Percentiles rank a stretch among this genome's conserved stretches.
Conservation (phyloP, 768 basidiomycete genomes). For the Cubamyces lactineus region DNA sequence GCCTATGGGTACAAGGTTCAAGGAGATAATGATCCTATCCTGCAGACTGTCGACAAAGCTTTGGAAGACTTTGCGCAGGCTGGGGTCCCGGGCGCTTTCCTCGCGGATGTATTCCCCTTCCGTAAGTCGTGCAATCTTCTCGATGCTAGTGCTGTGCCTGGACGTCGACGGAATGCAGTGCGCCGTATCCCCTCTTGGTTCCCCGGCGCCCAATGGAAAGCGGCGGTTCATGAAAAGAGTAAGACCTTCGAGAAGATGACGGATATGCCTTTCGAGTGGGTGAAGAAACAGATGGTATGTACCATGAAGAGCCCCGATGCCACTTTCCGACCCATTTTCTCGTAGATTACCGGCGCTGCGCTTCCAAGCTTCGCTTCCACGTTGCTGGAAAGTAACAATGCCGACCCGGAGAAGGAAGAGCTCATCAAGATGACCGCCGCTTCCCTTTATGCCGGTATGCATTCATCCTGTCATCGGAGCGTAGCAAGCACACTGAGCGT, state of each 20-base stretch:
- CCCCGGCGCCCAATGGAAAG: conserved; percentile 43
- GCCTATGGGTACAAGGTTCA: conserved; percentile 34
- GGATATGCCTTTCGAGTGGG: conserved; percentile 36
- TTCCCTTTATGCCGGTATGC: conserved; percentile 25
- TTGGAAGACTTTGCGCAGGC: conserved; percentile 30
- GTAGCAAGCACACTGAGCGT: not conserved
- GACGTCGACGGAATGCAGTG: conserved; percentile 29
- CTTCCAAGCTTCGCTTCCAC: conserved; percentile 27
- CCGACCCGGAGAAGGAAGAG: conserved; percentile 11
- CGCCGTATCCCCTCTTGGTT: conserved; percentile 44
- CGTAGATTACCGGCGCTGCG: conserved; percentile 25
- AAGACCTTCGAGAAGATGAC: conserved; percentile 22
- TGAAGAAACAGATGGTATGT: conserved; percentile 38
- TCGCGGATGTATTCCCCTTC: conserved; percentile 37
- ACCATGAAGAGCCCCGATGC: too few relatives aligned
- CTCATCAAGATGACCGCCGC: conserved; percentile 23
- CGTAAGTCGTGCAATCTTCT: conserved; percentile 29
- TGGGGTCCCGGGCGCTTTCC: conserved; percentile 39
- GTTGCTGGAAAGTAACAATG: conserved; percentile 20
- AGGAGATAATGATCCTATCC: conserved; percentile 30
- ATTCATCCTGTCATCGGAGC: not conserved
- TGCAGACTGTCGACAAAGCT: conserved; percentile 33
- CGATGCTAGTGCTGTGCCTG: not conserved
- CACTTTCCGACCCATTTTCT: not conserved
- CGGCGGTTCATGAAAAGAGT: conserved; percentile 35